Percentiles rank a stretch among this genome's conserved stretches.
Conservation (phyloP, 2,329 filamentous ascomycete genomes). For the Eutypella sp. region DNA sequence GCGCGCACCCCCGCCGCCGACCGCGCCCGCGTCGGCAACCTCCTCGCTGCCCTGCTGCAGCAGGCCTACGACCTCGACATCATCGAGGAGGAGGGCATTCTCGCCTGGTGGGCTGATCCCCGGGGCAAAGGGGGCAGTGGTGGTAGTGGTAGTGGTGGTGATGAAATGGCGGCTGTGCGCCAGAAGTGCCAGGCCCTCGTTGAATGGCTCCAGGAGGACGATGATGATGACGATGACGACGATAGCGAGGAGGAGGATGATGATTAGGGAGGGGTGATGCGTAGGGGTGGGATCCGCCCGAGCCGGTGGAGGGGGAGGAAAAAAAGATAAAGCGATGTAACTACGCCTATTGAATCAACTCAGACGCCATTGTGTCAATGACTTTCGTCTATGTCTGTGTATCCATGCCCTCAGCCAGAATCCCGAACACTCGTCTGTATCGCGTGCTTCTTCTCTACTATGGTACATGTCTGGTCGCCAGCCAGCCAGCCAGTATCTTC, state of each 20-base stretch:
- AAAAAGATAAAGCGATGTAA: background rate
- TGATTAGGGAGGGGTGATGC: background rate
- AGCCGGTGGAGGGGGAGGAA: background rate
- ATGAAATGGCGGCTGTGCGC: constrained; percentile 65
- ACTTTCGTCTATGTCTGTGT: too few species aligned
- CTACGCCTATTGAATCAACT: too few species aligned
- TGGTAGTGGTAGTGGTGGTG: constrained; percentile 29
- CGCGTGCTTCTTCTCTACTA: too few species aligned
- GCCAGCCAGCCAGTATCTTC: too few species aligned
- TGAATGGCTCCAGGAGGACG: constrained; percentile 76
- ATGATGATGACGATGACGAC: constrained; percentile 62
- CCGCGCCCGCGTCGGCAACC: constrained; percentile 44
- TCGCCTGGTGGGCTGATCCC: constrained; percentile 81
- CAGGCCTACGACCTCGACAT: constrained; percentile 81
- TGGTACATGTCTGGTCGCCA: too few species aligned
- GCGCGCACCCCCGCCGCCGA: constrained; percentile 51
- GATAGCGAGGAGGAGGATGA: constrained; percentile 19
- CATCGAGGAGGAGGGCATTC: constrained; percentile 81
- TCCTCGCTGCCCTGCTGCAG: constrained; percentile 76
- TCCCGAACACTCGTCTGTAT: too few species aligned
- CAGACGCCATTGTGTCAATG: too few species aligned
- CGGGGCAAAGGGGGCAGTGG: constrained; percentile 51
- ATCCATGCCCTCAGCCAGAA: too few species aligned
- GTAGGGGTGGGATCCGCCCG: background rate
- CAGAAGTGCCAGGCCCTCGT: constrained; percentile 73